These are phyloP conservation scores for Kalanchoe fedtschenkoi DNA, from an alignment of 164 flowering plant genomes.

Conservation along the genomic window DNA sequence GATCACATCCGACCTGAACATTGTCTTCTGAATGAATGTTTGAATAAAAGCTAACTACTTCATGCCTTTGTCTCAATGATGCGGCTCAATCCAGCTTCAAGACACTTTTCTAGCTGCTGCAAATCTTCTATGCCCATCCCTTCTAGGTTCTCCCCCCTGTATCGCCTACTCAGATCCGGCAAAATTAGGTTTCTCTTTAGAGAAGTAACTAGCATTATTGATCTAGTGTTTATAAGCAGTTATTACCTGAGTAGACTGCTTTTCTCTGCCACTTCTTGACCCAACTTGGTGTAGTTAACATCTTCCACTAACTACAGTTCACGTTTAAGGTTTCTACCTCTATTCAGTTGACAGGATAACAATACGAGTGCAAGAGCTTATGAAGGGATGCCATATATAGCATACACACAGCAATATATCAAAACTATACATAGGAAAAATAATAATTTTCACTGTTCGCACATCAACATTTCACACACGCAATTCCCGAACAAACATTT, in stretches of 20 bases:
- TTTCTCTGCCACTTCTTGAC: slow-evolving; percentile 64
- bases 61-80: slow-evolving; percentile 8
- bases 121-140: slow-evolving; percentile 4
- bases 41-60: background rate
- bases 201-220: background rate
- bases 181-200: too few relatives aligned
- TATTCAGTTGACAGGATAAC: background rate
- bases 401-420: too few relatives aligned
- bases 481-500: too few relatives aligned
- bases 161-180: slow-evolving; percentile 4
- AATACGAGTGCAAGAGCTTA: too few relatives aligned
- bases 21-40: too few relatives aligned
- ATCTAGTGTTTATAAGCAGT: background rate
- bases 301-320: slow-evolving; percentile 58
- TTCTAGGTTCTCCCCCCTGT: slow-evolving; percentile 10
- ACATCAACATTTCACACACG: too few relatives aligned
- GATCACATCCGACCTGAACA: too few relatives aligned
- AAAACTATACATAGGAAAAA: too few relatives aligned
- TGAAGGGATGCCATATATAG: too few relatives aligned
- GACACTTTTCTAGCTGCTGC: slow-evolving; percentile 7
- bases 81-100: slow-evolving; percentile 10
- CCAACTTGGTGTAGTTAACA: slow-evolving; percentile 41
- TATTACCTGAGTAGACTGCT: slow-evolving; percentile 62
- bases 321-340: background rate
- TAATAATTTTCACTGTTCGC: too few relatives aligned